Evolutionary conservation across 78 protist genomes (phyloP), one percentile per base, ranked within the genome.

Genomic region (Planoprotostelium fungivorum): DNA sequence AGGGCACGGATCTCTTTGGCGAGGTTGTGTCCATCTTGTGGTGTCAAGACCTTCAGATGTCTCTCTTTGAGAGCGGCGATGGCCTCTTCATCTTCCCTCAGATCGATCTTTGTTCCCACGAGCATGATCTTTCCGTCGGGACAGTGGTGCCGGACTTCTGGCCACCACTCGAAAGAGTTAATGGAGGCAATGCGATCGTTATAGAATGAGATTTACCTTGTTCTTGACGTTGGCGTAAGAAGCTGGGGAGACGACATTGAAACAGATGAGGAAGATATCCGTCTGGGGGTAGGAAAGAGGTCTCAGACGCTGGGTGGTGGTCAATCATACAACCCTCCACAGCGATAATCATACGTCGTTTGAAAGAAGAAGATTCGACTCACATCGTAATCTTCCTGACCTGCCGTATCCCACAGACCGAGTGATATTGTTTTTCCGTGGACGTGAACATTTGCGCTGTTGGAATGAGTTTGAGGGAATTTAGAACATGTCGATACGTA

Each of bases 91-190:
- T 86, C 86, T 28, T 85, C 37, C 1, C 95, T 0, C 1, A 96
- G 84, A 91, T 97, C 98, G 37, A 84, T 28, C 90, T 96, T 97
- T 10, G 97, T 96, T 10, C 97, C 98, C 9, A 95, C 96, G 28
- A 98, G 94, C 28, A 98, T 83, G 63, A 97, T 93, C 16, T 98
- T 97, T 0, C 29, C 84, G 90, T 90, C 88, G 0, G 97, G 97
- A 34, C 93, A 94, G 86, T 92, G 94, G 35, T 92, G 94, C 73
- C 36, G 38, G 1, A 84, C 31, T 34, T 37, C 88, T 0, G n/a
- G 88, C 37, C 63, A 35, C 86, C 63, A 73, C 86, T 28, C 36
- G 28, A 5, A 84, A n/a, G n/a, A 31, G 29, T 84, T 28, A 1
- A 84, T 1, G 88, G 1, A 36, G 63, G 1, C 37, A 29, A 37